phyloP scores from a whole-genome alignment of 371 early-diverging fungal genomes.

The Actinomucor elegans region DNA sequence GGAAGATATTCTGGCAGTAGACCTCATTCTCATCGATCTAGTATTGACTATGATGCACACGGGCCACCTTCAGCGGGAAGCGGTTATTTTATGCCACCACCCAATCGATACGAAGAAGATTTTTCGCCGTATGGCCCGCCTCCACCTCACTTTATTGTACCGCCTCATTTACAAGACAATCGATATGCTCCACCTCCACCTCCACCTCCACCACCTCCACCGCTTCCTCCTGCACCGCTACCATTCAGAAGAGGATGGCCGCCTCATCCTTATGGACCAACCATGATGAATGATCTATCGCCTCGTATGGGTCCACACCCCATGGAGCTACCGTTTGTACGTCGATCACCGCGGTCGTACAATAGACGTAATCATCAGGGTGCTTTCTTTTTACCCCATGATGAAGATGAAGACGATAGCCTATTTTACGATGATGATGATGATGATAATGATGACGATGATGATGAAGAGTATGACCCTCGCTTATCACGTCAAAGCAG shows the following conservation, averaged over 20 bases:
- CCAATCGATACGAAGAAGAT: neutral
- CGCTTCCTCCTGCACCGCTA: constrained; percentile 2
- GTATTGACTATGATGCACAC: neutral
- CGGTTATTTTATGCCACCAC: neutral
- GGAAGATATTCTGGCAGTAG: neutral
- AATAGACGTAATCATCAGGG: constrained; percentile 4
- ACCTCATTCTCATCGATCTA: neutral
- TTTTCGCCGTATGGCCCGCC: neutral
- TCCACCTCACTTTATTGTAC: too few relatives aligned
- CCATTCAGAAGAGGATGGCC: too few relatives aligned
- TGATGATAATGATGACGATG: neutral
- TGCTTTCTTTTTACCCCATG: neutral
- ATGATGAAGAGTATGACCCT: too few relatives aligned
- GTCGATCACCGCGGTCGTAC: constrained; percentile 11
- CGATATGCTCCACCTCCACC: constrained; percentile 4
- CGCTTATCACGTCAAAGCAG: constrained; percentile 6
- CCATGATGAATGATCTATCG: neutral
- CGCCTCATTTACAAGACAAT: neutral
- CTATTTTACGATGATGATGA: neutral
- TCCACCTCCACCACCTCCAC: constrained; percentile 3
- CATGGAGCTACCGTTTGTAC: constrained; percentile 3
- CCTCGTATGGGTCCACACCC: constrained; percentile 1
- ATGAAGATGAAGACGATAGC: neutral
- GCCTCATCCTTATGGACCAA: neutral
- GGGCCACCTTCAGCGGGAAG: neutral